Conservation (phyloP, 257 asterid species). For the Nicotiana otophora region DNA sequence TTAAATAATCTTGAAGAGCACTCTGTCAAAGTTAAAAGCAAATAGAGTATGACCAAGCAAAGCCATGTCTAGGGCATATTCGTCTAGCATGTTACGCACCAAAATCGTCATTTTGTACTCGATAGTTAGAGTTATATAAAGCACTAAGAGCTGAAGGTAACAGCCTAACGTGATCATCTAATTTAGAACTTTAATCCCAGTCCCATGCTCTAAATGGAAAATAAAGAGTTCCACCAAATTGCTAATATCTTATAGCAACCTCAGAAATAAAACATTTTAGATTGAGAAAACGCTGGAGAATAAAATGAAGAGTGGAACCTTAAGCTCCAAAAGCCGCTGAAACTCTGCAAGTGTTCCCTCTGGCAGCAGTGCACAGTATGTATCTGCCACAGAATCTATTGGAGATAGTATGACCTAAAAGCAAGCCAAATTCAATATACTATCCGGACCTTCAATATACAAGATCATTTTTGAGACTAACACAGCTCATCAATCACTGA, state of each 20-base stretch:
- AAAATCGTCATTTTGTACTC: neutral
- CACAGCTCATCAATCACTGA: constrained; percentile 19
- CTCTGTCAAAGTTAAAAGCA: neutral
- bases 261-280: neutral
- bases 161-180: neutral
- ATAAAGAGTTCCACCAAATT: neutral
- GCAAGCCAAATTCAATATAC: constrained; percentile 11
- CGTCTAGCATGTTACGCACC: neutral
- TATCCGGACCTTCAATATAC: neutral
- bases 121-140: neutral
- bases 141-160: neutral
- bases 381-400: constrained; percentile 94
- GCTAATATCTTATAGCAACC: neutral
- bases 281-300: neutral
- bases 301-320: constrained; percentile 41
- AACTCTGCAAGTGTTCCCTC: constrained; percentile 91
- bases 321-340: constrained; percentile 91
- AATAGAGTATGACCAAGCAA: neutral
- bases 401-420: constrained; percentile 92
- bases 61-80: neutral
- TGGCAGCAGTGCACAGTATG: constrained; percentile 93
- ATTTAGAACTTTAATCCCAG: neutral
- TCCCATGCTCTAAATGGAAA: neutral
- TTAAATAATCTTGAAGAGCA: neutral
- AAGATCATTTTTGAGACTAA: constrained; percentile 10